phyloP scores from a whole-genome alignment of 2,329 filamentous ascomycete species.

The Epichloe gansuensis region DNA sequence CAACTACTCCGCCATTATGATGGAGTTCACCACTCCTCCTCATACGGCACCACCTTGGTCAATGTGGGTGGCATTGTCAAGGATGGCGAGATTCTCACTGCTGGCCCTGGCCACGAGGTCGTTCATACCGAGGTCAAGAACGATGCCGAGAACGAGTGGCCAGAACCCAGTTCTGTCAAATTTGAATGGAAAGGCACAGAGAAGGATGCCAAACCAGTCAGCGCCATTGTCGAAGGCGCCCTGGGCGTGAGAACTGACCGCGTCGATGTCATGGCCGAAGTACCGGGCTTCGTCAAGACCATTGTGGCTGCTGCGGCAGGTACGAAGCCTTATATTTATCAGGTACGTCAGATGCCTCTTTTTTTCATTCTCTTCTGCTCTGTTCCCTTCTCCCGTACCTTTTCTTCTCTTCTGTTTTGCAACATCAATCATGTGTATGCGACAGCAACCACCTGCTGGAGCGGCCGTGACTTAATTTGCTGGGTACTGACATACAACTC shows the following conservation, averaged over 20 bases:
- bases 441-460: background rate
- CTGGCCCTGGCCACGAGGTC: constrained; percentile 51
- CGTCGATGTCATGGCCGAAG: constrained; percentile 92
- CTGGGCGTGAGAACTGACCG: constrained; percentile 59
- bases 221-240: constrained; percentile 55
- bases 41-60: constrained; percentile 77
- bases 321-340: constrained; percentile 96
- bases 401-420: background rate
- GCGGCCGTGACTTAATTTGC: background rate
- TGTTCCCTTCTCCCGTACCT: no score
- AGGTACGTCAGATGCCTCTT: constrained; percentile 40
- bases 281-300: constrained; percentile 89
- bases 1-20: constrained; percentile 76
- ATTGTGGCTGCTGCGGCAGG: constrained; percentile 81
- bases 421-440: no score
- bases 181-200: constrained; percentile 69
- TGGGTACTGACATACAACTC: background rate
- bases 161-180: constrained; percentile 64
- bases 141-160: constrained; percentile 77
- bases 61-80: constrained; percentile 72
- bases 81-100: constrained; percentile 68
- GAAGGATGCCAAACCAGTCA: constrained; percentile 62
- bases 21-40: constrained; percentile 93
- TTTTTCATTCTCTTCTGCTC: no score
- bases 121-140: constrained; percentile 57